These are phyloP conservation scores for Brettanomyces sp. DNA, from an alignment of 805 yeast genomes.

Conservation along the genomic window DNA sequence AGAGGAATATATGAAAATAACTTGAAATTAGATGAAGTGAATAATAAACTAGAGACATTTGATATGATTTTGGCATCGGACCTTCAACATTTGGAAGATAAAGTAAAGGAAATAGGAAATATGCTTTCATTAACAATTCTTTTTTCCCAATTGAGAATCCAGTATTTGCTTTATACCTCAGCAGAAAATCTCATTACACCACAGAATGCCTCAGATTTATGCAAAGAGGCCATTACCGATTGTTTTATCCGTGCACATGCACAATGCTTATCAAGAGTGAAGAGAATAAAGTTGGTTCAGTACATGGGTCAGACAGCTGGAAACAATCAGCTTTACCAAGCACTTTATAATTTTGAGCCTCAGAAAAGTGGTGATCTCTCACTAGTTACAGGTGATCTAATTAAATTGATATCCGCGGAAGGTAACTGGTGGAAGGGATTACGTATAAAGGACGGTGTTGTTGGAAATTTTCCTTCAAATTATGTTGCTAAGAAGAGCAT, in stretches of 20 bases:
- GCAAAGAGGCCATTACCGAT: no score
- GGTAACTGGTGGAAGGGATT: slow-evolving; percentile 45
- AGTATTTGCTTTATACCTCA: slow-evolving; percentile 8
- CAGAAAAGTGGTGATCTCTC: slow-evolving; percentile 32
- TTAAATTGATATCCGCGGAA: slow-evolving; percentile 27
- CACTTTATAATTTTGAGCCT: slow-evolving; percentile 30
- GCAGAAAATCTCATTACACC: slow-evolving; percentile 1
- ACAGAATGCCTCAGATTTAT: no score
- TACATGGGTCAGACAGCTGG: no score
- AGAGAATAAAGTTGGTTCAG: no score
- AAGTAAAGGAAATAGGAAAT: slow-evolving; percentile 24
- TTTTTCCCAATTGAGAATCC: slow-evolving; percentile 30
- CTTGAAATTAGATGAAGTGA: slow-evolving; percentile 22
- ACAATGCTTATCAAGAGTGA: no score
- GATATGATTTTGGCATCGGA: slow-evolving; percentile 35
- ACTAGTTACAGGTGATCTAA: slow-evolving; percentile 33
- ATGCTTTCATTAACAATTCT: slow-evolving; percentile 24
- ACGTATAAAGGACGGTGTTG: slow-evolving; percentile 25
- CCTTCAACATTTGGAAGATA: slow-evolving; percentile 33
- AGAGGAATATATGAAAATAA: slow-evolving; percentile 24
- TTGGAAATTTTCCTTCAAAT: slow-evolving; percentile 39
- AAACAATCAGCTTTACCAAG: slow-evolving; percentile 11
- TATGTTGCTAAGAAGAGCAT: slow-evolving; percentile 21
- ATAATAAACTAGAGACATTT: slow-evolving; percentile 27
- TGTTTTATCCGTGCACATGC: no score